Percentiles rank a stretch among this genome's conserved stretches.
These are phyloP conservation scores for Corchorus olitorius DNA, from an alignment of 345 rosid species.

Conservation along the genomic window DNA sequence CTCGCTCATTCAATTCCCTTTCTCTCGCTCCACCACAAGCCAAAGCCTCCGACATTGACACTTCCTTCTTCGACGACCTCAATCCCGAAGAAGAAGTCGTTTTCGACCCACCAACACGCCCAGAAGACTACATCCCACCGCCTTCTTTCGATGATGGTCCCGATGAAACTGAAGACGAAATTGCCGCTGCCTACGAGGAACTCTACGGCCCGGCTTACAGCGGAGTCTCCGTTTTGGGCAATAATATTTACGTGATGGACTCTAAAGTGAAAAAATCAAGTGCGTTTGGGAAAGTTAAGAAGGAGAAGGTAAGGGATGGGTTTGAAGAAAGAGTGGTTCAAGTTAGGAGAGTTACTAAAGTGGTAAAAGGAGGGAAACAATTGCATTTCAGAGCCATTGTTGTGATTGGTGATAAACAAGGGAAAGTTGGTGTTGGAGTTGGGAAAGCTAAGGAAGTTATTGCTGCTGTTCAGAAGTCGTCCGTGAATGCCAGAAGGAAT, in stretches of 20 bases:
- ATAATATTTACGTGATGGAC: conserved; percentile 68
- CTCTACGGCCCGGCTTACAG: conserved; percentile 80
- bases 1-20: conserved; percentile 32
- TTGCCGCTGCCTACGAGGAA: conserved; percentile 74
- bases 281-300: conserved; percentile 54
- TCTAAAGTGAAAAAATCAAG: conserved; percentile 51
- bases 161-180: conserved; percentile 67
- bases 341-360: conserved; percentile 81
- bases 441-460: conserved; percentile 86
- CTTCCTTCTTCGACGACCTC: conserved; percentile 50
- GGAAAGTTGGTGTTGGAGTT: conserved; percentile 84
- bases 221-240: conserved; percentile 61
- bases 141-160: conserved; percentile 78
- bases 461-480: conserved; percentile 79
- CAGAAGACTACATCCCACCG: conserved; percentile 55
- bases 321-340: conserved; percentile 90
- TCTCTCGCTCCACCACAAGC: conserved; percentile 14
- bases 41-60: conserved; percentile 40
- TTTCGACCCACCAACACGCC: conserved; percentile 67
- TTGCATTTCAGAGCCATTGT: conserved; percentile 79
- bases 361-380: conserved; percentile 92
- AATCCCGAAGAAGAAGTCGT: conserved; percentile 45
- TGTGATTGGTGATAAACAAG: conserved; percentile 84
- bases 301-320: conserved; percentile 68
- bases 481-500: conserved; percentile 75